Evolutionary conservation across 495 filamentous ascomycete species (phyloP), one percentile per base, ranked within the genome.

Genomic region (Annulohypoxylon bovei): DNA sequence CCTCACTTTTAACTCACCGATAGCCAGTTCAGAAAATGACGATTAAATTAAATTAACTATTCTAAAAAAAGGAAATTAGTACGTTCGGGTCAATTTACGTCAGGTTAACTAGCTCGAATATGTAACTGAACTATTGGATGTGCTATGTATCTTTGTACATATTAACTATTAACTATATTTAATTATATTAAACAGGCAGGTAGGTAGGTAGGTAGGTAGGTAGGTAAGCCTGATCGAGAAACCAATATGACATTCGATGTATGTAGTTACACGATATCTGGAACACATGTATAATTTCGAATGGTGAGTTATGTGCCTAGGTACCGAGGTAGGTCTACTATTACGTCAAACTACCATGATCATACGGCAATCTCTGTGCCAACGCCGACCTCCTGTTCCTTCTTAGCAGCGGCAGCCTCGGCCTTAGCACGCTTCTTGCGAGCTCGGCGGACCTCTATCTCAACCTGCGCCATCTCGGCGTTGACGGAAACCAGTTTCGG

Each of bases 361-460:
- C 57, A 67, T 35, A 22, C 68, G 12, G 53, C 11, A 53, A 72
- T 30, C 65, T 73, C 67, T 39, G 46, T 52, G 18, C 54, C 44
- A 18, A 32, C 5, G 5, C 35, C 59, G 8, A 20, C 30, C 35
- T 71, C 59, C 61, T 54, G 53, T 33, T 59, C 52, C 57, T 58
- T 12, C 27, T 62, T 68, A 7, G 42, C 44, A 11, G 56, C 62
- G 1, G 62, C 62, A 1, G 67, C 76, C 58, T 76, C 78, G 0
- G 78, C 80, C 64, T 86, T 88, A 3, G 76, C 80, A 33, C 81
- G 75, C 72, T 68, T 80, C 77, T 87, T 88, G 68, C 82, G 77
- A 37, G 80, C 83, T 33, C 85, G 65, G 54, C 86, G 77, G 8
- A 88, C 79, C 62, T 81, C 76, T 33, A 88, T 80, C 73, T 88